Percentiles rank a stretch among this genome's conserved stretches.
phyloP scores from a whole-genome alignment of 345 rosid genomes.

The Excoecaria agallocha region DNA sequence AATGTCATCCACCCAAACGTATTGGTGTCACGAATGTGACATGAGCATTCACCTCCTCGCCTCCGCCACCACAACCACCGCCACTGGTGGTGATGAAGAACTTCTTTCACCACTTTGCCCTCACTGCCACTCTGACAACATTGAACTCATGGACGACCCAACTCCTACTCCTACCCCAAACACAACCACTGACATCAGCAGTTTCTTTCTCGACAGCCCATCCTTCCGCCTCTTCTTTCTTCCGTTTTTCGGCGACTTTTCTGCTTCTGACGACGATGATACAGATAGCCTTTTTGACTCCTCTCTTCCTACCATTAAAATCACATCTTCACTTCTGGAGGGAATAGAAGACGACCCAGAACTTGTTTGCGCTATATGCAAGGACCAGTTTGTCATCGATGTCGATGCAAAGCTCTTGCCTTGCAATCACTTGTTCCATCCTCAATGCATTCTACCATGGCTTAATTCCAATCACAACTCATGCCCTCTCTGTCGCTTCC shows the following conservation, averaged over 20 bases:
- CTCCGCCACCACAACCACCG: slow-evolving; percentile 16
- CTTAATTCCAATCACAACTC: slow-evolving; percentile 44
- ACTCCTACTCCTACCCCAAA: slow-evolving; percentile 10
- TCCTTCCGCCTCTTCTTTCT: slow-evolving; percentile 43
- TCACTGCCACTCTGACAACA: slow-evolving; percentile 30
- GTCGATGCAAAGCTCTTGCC: slow-evolving; percentile 48
- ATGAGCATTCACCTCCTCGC: slow-evolving; percentile 45
- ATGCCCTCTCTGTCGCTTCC: slow-evolving; percentile 60
- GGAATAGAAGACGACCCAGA: slow-evolving; percentile 7
- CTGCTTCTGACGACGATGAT: slow-evolving; percentile 23
- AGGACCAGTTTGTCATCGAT: slow-evolving; percentile 41
- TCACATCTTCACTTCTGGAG: slow-evolving; percentile 35
- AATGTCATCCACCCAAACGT: slow-evolving; percentile 32
- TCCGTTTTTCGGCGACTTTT: slow-evolving; percentile 27
- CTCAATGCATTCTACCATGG: slow-evolving; percentile 60
- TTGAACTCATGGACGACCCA: slow-evolving; percentile 38
- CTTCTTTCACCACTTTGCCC: slow-evolving; percentile 38
- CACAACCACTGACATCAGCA: not conserved
- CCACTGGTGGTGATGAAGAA: not conserved
- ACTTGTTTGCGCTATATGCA: slow-evolving; percentile 53
- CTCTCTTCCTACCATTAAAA: slow-evolving; percentile 28
- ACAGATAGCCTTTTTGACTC: slow-evolving; percentile 15
- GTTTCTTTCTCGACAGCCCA: slow-evolving; percentile 42
- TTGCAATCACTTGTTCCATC: slow-evolving; percentile 51
- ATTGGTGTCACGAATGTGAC: slow-evolving; percentile 69